Evolutionary conservation across 2,329 filamentous ascomycete genomes (phyloP), one percentile per base, ranked within the genome.

Genomic region (Penicillium frequentans): DNA sequence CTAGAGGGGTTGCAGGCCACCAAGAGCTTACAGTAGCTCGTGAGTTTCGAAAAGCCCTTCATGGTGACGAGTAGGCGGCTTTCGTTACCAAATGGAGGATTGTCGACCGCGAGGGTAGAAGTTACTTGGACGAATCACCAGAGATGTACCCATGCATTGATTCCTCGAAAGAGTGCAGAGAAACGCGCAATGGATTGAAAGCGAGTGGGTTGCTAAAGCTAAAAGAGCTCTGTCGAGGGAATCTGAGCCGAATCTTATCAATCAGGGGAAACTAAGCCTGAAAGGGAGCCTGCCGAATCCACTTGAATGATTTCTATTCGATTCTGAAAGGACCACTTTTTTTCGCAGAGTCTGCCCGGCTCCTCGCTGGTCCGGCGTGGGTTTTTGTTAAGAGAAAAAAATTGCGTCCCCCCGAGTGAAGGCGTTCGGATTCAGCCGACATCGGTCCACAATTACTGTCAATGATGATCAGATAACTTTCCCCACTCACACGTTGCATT

Each of bases 1-100:
- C 62, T 68, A 14, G 75, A 72, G 24, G 75, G 74, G 27, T 68
- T 71, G n/a, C 66, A 73, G 35, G 74, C 73, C 56, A 77, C 54
- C 44, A 77, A 65, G 26, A 77, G 66, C 52, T 67, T 64, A 55
- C 70, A 72, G 49, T 71, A 77, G 51, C 65, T 68, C 54, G 65
- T 64, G 42, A 76, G 64, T 31, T 72, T 73, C 26, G 68, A 56
- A 43, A 68, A 55, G 50, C 72, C 54, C 60, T 64, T 68, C 65
- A 73, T 73, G 45, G 21, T 13, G 31, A 9, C 33, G 23, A 31
- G 31, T 16, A 35, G 31, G 16, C 48, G 24, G 47, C 47, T n/a
- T 49, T 49, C 31, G 47, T 19, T 49, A n/a, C 29, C 47, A 37
- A 49, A 21, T 31, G 21, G 31, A 33, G 19, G 21, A 27, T 19